Evolutionary conservation across 805 yeast genomes (phyloP).

Genomic region (Lachancea nothofagi): DNA sequence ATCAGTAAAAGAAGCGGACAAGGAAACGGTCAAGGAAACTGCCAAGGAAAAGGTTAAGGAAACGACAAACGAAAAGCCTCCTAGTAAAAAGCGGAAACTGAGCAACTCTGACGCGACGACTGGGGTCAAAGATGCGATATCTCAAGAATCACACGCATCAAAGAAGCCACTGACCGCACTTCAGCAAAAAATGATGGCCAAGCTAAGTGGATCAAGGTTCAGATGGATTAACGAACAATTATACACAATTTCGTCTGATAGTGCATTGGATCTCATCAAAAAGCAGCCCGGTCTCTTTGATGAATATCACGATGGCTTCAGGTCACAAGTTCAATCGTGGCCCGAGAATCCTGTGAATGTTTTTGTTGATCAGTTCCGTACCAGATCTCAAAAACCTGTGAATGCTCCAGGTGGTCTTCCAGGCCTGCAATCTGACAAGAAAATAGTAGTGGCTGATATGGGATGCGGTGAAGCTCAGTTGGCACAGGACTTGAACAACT

Average conservation of each 20-base stretch:
- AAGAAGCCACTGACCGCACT: conserved; percentile 66
- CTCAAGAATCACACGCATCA: conserved; percentile 17
- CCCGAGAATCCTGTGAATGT: conserved; percentile 98
- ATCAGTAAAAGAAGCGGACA: too few relatives aligned
- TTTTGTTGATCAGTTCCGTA: conserved; percentile 65
- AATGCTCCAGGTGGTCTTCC: conserved; percentile 97
- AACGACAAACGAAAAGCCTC: conserved; percentile 7
- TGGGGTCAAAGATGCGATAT: conserved; percentile 1
- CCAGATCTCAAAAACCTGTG: conserved; percentile 56
- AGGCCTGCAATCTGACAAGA: conserved; percentile 45
- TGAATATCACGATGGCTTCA: conserved; percentile 92
- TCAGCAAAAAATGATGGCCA: conserved; percentile 93
- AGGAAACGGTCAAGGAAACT: too few relatives aligned
- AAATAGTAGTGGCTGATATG: conserved; percentile 90
- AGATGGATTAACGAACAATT: conserved; percentile 97
- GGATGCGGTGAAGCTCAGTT: conserved; percentile 98
- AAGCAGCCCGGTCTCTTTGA: conserved; percentile 86
- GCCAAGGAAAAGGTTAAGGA: conserved; percentile 3
- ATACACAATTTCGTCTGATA: conserved; percentile 78
- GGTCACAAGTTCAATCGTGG: conserved; percentile 94
- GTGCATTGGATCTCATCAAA: conserved; percentile 65
- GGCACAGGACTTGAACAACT: conserved; percentile 56
- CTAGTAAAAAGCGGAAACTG: conserved; percentile 5
- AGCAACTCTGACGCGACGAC: background rate
- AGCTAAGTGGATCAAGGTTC: conserved; percentile 89